Evolutionary conservation across 768 basidiomycete genomes (phyloP).

Genomic region (Hemileccinum impolitum): DNA sequence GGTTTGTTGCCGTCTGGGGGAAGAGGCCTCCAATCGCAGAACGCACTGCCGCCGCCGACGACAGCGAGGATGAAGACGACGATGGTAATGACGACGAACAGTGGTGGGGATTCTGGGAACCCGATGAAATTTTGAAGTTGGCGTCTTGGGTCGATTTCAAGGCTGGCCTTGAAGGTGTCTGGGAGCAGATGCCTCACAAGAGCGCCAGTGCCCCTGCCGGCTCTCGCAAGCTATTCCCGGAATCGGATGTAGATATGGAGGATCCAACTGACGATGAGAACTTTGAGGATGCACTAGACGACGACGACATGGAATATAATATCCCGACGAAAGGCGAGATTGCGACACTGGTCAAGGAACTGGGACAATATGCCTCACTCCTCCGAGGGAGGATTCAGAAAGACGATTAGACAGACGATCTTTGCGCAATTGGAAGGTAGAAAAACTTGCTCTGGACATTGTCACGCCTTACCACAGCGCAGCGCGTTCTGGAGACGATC

Average conservation of each 20-base stretch:
- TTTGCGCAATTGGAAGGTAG: constrained; percentile 5
- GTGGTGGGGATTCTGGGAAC: constrained; percentile 80
- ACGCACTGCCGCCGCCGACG: constrained; percentile 23
- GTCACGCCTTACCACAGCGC: constrained; percentile 3
- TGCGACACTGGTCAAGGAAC: constrained; percentile 44
- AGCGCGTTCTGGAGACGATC: constrained; percentile 6
- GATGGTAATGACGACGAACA: constrained; percentile 40
- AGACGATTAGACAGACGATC: constrained; percentile 24
- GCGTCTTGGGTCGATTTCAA: constrained; percentile 62
- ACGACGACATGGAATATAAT: constrained; percentile 1
- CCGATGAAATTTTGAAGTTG: constrained; percentile 59
- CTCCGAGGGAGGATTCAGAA: constrained; percentile 54
- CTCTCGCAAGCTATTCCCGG: neutral
- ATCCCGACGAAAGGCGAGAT: constrained; percentile 34
- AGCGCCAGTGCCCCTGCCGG: neutral
- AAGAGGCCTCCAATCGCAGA: constrained; percentile 39
- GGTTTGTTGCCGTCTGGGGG: constrained; percentile 78
- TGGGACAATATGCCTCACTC: constrained; percentile 59
- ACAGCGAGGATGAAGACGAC: constrained; percentile 22
- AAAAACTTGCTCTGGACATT: neutral
- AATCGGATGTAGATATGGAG: constrained; percentile 21
- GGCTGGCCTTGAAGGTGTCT: constrained; percentile 35
- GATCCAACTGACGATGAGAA: constrained; percentile 9
- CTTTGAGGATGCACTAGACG: constrained; percentile 4
- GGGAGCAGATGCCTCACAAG: constrained; percentile 7